Base-by-base conservation (phyloP, 352 stramenopile genomes). In the Stramenopiles sp. region DNA sequence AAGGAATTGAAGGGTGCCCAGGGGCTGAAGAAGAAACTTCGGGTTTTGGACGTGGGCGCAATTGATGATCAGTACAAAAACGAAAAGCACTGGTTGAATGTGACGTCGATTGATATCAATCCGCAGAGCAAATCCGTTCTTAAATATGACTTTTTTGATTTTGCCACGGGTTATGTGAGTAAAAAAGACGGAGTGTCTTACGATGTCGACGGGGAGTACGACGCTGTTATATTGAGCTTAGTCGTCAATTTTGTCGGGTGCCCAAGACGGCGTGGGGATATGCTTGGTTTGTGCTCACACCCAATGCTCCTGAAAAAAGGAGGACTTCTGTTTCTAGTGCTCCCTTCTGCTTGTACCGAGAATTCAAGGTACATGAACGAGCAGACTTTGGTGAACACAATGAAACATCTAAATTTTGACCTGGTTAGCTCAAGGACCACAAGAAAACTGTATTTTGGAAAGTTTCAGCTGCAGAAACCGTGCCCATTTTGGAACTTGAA, bases 71-170 rank as follows among this genome's bases (percentile, higher is more conserved):
- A 63, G 25, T 63, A 63, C 43, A 63, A 18, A 63, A 63, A 63
- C 25, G 25, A 63, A 63, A 63, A 12, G 25, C 12, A 63, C 12
- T 18, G 25, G 25, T 63, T 63, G 25, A 63, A 63, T 18, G 43
- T 63, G 43, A 63, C 43, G 43, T 63, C 12, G 12, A 63, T 63
- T 63, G 43, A 63, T 63, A 18, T 63, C 12, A 63, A 63, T 63
- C 43, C 43, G 43, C 12, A 18, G 43, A 25, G 43, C 12, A 12
- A 12, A 18, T 12, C 12, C 25, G 43, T 63, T 18, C 12, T 63
- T 25, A 63, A 63, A 63, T 63, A 63, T 63, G 43, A 63, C 25
- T 63, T 63, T 25, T 63, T 63, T 63, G 43, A 63, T 63, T 63
- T 63, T 63, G 12, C 25, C 43, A 12, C 12, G 25, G 43, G 25